Base-by-base conservation (phyloP, 2,329 filamentous ascomycete species). In the Arthrobotrys sphaeroides region DNA sequence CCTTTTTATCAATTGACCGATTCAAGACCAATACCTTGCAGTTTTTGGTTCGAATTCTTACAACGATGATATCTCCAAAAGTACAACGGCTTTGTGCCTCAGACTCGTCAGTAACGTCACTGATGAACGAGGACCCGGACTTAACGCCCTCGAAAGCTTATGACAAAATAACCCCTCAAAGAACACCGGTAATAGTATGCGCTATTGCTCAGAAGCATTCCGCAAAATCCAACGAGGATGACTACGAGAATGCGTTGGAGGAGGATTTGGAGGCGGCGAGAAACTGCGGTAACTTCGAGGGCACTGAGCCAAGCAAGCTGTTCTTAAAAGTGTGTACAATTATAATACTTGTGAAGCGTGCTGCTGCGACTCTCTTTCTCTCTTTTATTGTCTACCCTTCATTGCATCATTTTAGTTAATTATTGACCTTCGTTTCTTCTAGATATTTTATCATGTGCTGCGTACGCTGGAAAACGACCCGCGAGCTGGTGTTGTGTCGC, bases 261-360 rank as follows among this genome's bases (percentile, higher is more conserved):
- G 84, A 86, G 53, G 85, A 86, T 28, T 80, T 91, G 24, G 82
- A 87, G 40, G 84, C 83, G 47, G 89, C 89, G 0, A 82, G 83
- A 5, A 80, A 84, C 66, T 92, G 90, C 80, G 91, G 91, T 1
- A 88, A 87, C 61, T 94, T 90, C 87, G 90, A 90, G 0, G 80
- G 85, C 0, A 85, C 85, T 0, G 82, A 84, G 60, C 91, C 90
- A 0, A 91, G 89, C 77, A 85, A 89, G 13, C 82, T 93, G 0
- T 94, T 94, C 80, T 82, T 92, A 4, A 84, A 84, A 79, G 88
- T 87, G 76, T 77, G 82, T 79, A 26, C 26, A 5, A 16, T 51
- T n/a, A n/a, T n/a, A 18, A 20, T n/a, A n/a, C n/a, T n/a, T n/a
- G n/a, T n/a, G n/a, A n/a, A n/a, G n/a, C n/a, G n/a, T n/a, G n/a